Conservation (phyloP, 139 green algal genomes). For the Chlorella sp. region DNA sequence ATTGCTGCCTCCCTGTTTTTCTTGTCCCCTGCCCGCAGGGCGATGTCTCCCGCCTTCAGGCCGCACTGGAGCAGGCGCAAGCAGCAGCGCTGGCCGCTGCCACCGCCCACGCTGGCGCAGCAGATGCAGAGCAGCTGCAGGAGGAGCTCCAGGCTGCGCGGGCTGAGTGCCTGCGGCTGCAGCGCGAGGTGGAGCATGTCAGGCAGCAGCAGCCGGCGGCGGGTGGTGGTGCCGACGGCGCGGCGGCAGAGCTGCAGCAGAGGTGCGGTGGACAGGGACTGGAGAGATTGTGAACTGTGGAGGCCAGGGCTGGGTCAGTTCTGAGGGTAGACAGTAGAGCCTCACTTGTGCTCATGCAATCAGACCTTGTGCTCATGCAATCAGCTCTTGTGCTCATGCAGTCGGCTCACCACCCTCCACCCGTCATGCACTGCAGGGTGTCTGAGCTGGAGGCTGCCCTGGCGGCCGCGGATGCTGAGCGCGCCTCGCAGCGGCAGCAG, state of each 20-base stretch:
- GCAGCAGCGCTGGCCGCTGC: neutral
- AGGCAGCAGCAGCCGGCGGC: neutral
- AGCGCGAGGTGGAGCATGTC: neutral
- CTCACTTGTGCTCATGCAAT: too few species aligned
- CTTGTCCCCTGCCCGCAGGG: neutral
- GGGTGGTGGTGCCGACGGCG: neutral
- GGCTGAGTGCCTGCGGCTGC: constrained; percentile 19
- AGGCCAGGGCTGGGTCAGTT: too few species aligned
- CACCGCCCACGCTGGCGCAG: neutral
- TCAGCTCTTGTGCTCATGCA: too few species aligned
- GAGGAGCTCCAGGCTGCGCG: neutral
- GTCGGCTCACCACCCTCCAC: too few species aligned
- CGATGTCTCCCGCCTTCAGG: constrained; percentile 1
- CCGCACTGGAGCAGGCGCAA: constrained; percentile 2
- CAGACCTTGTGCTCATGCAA: too few species aligned
- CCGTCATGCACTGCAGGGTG: neutral
- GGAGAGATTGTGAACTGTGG: too few species aligned
- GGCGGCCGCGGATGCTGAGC: constrained; percentile 21
- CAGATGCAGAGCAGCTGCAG: constrained; percentile 16
- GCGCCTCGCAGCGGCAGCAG: constrained; percentile 34
- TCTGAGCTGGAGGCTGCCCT: constrained; percentile 13
- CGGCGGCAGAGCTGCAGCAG: constrained; percentile 5
- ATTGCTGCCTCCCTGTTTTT: too few species aligned
- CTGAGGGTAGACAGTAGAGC: too few species aligned
- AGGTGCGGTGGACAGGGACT: neutral